These are phyloP conservation scores for Fusarium anthophilum DNA, from an alignment of 2,329 filamentous ascomycete genomes.

Conservation along the genomic window DNA sequence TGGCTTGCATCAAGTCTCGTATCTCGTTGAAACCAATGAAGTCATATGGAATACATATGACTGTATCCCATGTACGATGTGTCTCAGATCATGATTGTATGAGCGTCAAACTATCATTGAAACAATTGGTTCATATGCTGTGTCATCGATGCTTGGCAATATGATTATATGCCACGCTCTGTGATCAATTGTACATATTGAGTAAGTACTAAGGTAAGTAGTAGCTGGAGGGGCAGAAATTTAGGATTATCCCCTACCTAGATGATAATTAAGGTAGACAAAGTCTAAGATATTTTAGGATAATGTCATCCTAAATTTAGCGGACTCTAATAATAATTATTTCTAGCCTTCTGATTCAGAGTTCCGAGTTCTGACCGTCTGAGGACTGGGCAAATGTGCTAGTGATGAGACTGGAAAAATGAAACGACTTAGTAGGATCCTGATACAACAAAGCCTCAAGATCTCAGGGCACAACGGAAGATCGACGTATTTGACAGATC, in stretches of 20 bases:
- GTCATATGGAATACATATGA: neutral
- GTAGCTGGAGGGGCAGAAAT: neutral
- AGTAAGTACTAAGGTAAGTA: too few species aligned
- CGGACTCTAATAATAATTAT: too few species aligned
- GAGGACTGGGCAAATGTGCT: neutral
- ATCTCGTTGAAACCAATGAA: neutral
- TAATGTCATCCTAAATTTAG: neutral
- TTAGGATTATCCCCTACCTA: neutral
- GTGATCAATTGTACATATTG: neutral
- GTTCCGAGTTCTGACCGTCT: neutral
- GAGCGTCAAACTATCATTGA: neutral
- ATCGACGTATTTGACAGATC: neutral
- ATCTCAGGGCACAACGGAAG: neutral
- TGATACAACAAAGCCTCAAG: neutral
- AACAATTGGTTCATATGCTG: conserved; percentile 1
- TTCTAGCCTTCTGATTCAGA: neutral
- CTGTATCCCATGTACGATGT: neutral
- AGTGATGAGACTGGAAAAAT: neutral
- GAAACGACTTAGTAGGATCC: neutral
- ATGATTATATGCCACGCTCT: neutral
- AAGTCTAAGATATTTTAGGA: neutral
- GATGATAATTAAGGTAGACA: neutral
- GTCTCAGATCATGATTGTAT: conserved; percentile 3
- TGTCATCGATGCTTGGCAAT: neutral
- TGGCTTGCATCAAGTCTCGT: conserved; percentile 18